A percentile compares a stretch with the other conserved stretches of the same genome.
These are phyloP conservation scores for Dissophora globulifera DNA, from an alignment of 192 early-diverging fungal species.

Conservation along the genomic window DNA sequence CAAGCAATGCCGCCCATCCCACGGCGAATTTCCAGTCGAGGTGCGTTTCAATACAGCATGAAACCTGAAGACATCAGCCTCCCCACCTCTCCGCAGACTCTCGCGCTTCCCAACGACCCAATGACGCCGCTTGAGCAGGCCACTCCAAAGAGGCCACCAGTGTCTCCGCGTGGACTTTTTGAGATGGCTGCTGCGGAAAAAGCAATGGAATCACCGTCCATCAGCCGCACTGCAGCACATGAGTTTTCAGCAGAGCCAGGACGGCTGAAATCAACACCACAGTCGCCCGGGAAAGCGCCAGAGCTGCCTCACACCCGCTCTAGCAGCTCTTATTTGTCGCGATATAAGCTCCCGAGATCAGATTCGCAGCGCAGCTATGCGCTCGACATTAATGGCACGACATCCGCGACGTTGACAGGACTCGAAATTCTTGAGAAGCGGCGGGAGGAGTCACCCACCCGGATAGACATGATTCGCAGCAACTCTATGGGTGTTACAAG, in stretches of 20 bases:
- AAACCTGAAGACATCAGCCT: background rate
- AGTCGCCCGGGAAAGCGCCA: background rate
- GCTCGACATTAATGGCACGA: conserved; percentile 1
- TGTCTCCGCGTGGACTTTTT: conserved; percentile 41
- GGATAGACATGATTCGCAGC: too few relatives aligned
- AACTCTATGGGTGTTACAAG: too few relatives aligned
- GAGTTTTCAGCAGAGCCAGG: background rate
- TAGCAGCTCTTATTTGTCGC: background rate
- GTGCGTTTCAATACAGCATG: background rate
- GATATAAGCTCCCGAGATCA: background rate
- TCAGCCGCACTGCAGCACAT: too few relatives aligned
- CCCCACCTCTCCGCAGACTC: conserved; percentile 21
- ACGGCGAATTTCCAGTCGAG: conserved; percentile 5
- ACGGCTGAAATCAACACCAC: background rate
- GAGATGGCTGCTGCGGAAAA: conserved; percentile 27
- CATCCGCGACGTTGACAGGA: background rate
- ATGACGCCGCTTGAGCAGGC: conserved; percentile 13
- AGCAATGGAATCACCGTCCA: background rate
- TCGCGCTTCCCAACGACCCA: conserved; percentile 3
- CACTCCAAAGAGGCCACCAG: conserved; percentile 9
- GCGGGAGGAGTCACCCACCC: background rate
- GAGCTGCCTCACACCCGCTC: background rate
- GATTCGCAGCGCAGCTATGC: conserved; percentile 43
- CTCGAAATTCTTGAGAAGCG: background rate
- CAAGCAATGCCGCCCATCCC: background rate